Evolutionary conservation across 2,329 filamentous ascomycete species (phyloP).

Genomic region (Arthrinium puccinioides): DNA sequence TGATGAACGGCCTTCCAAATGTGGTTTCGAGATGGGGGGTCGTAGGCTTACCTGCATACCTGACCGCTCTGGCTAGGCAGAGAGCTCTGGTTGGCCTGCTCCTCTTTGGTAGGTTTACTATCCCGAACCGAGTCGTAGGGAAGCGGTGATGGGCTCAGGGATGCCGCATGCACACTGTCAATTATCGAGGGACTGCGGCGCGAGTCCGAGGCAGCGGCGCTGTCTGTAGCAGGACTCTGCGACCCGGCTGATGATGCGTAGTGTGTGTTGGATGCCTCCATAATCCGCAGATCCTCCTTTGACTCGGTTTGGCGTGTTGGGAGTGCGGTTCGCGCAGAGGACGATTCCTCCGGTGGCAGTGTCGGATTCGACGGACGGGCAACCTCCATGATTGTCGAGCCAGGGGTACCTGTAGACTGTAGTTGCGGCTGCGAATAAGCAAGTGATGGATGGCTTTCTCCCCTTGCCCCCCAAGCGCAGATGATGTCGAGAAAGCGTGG

Average conservation of each 20-base stretch:
- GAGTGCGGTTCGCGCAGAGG: slow-evolving; percentile 6
- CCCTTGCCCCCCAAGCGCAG: no score
- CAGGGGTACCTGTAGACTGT: background rate
- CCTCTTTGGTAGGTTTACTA: background rate
- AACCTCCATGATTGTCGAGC: slow-evolving; percentile 4
- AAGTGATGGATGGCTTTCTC: no score
- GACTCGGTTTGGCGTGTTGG: slow-evolving; percentile 4
- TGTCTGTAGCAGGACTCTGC: slow-evolving; percentile 7
- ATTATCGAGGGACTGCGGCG: slow-evolving; percentile 3
- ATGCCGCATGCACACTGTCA: slow-evolving; percentile 5
- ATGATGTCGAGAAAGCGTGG: no score
- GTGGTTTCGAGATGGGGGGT: background rate
- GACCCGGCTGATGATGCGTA: slow-evolving; percentile 8
- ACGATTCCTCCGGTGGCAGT: slow-evolving; percentile 1
- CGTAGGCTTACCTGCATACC: slow-evolving; percentile 23
- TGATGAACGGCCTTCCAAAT: slow-evolving; percentile 1
- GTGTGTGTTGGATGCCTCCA: slow-evolving; percentile 2
- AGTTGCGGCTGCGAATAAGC: no score
- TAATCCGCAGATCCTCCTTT: slow-evolving; percentile 1
- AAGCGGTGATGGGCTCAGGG: slow-evolving; percentile 6
- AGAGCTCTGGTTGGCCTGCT: slow-evolving; percentile 6
- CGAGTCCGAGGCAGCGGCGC: slow-evolving; percentile 1
- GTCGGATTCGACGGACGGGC: slow-evolving; percentile 1
- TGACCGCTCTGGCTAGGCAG: slow-evolving; percentile 18
- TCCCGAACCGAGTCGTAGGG: slow-evolving; percentile 4